Evolutionary conservation across 2,329 filamentous ascomycete species (phyloP).

Genomic region (Nemania sp.): DNA sequence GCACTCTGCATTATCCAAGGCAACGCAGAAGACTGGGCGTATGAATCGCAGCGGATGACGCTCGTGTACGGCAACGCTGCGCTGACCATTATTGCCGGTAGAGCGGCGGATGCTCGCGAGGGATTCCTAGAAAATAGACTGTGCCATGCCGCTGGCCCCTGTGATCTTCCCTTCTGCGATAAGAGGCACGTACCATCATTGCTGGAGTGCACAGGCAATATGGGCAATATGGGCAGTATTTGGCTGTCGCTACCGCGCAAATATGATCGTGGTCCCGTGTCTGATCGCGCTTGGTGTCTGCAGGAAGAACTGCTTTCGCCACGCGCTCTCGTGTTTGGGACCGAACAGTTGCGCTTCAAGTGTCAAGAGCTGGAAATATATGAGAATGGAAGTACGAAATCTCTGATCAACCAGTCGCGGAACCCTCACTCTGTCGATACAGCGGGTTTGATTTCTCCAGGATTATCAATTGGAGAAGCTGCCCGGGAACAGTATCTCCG

Average conservation of each 20-base stretch:
- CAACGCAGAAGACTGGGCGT: background rate
- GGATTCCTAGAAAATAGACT: slow-evolving; percentile 25
- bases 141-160: slow-evolving; percentile 6
- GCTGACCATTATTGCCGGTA: slow-evolving; percentile 27
- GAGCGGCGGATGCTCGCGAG: slow-evolving; percentile 17
- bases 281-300: slow-evolving; percentile 30
- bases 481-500: no score
- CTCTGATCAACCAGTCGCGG: background rate
- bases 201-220: no score
- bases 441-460: no score
- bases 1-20: slow-evolving; percentile 33
- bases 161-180: slow-evolving; percentile 5
- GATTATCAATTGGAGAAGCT: no score
- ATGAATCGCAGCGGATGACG: slow-evolving; percentile 22
- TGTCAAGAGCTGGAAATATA: slow-evolving; percentile 19
- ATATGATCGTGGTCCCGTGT: slow-evolving; percentile 5
- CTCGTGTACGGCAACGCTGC: slow-evolving; percentile 25
- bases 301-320: slow-evolving; percentile 28
- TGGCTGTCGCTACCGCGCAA: slow-evolving; percentile 21
- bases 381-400: slow-evolving; percentile 22
- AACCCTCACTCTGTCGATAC: no score
- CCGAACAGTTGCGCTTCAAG: slow-evolving; percentile 23
- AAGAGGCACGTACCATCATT: background rate
- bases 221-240: slow-evolving; percentile 9
- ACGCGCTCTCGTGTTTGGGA: slow-evolving; percentile 25